Conservation (phyloP, 139 green algal species). For the Picocystis salinarum region DNA sequence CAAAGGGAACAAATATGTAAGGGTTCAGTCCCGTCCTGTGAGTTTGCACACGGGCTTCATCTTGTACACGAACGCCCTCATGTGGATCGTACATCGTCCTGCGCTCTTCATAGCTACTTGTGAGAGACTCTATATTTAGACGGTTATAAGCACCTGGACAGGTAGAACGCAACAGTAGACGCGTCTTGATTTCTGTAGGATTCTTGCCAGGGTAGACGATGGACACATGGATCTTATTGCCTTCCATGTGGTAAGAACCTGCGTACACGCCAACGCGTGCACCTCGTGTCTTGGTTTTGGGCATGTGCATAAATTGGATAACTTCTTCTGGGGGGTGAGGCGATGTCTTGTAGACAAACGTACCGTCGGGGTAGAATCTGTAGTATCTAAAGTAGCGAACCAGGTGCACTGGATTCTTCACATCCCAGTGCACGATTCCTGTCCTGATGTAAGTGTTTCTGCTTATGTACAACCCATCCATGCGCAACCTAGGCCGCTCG, state of each 20-base stretch:
- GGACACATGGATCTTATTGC: constrained; percentile 19
- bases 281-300: constrained; percentile 9
- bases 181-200: constrained; percentile 40
- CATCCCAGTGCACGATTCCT: constrained; percentile 29
- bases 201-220: constrained; percentile 34
- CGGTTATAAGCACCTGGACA: constrained; percentile 45
- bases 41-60: too few relatives aligned
- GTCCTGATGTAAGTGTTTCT: constrained; percentile 66
- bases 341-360: constrained; percentile 54
- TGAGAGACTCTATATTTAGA: constrained; percentile 44
- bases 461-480: constrained; percentile 50
- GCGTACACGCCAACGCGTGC: too few relatives aligned
- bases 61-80: too few relatives aligned
- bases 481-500: constrained; percentile 44
- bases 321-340: constrained; percentile 36
- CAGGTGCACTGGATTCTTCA: constrained; percentile 35
- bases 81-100: too few relatives aligned
- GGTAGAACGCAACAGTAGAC: constrained; percentile 37
- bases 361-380: constrained; percentile 53
- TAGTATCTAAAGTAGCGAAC: constrained; percentile 42
- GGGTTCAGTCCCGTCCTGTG: too few relatives aligned
- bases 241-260: constrained; percentile 16
- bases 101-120: too few relatives aligned
- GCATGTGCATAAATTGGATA: constrained; percentile 28
- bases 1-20: too few relatives aligned